Base-by-base conservation (phyloP, 371 early-diverging fungal species). In the Mortierella sp. region DNA sequence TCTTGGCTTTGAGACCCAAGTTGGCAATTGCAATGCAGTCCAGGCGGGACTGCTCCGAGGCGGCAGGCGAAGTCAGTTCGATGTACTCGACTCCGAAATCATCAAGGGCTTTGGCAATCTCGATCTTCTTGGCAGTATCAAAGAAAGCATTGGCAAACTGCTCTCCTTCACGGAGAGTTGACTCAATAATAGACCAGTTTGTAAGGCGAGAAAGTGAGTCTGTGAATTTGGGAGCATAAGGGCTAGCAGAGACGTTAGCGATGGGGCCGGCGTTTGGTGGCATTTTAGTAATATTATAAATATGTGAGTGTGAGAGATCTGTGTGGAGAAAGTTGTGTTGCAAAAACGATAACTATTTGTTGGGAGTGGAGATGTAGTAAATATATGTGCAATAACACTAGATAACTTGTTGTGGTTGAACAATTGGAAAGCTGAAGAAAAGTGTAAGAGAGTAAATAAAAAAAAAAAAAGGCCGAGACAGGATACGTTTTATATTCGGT, bases 121-220 rank as follows among this genome's bases (percentile, higher is more conserved):
- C 95, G 70, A 98, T 92, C 88, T 98, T 98, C 88, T 95, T 97
- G 72, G 92, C 96, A 49, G 95, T 95, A 70, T 94, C 93, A 66
- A 98, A 98, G 89, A 97, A 97, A 51, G 98, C 98, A 84, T 96
- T 97, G 66, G 96, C 97, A 85, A 98, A 98, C 86, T 98, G 98
- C 81, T 98, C 98, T 47, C 98, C 98, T 92, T 98, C 97, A 89
- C 98, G 87, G 53, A 98, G 87, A 5, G 98, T 98, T 7, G 96
- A 94, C 77, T 98, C 98, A 77, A 98, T 98, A 74, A 98, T 97
- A 85, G 92, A 90, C 81, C 97, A 98, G 87, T 96, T 96, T 70
- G 88, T 87, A 31, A 96, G 94, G 55, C 95, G 91, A 66, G 94
- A 94, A 68, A 95, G 88, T 65, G 91, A 90, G 85, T 96, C 95